phyloP scores from a whole-genome alignment of 441 rosid genomes.

The Isatis lusitanica region DNA sequence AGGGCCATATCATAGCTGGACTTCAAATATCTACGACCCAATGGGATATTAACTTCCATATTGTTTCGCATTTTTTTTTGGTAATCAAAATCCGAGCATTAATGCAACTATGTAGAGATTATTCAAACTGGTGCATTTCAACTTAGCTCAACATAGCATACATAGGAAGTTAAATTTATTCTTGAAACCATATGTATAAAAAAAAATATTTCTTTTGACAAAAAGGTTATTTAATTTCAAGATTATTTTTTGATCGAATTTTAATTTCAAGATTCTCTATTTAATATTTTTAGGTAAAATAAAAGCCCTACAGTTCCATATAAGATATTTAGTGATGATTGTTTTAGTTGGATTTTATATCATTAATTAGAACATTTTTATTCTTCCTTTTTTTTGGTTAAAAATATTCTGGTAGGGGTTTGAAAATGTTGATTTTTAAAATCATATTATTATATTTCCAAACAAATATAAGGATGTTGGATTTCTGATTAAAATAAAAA shows the following conservation, averaged over 20 bases:
- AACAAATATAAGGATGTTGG: background rate
- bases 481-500: conserved; percentile 5
- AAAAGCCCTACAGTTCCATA: too few relatives aligned
- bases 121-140: background rate
- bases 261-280: too few relatives aligned
- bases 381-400: background rate
- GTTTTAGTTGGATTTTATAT: too few relatives aligned
- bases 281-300: too few relatives aligned
- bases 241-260: too few relatives aligned
- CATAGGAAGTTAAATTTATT: background rate
- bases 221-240: too few relatives aligned
- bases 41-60: background rate
- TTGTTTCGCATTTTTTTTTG: too few relatives aligned
- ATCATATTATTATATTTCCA: background rate
- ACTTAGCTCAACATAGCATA: background rate
- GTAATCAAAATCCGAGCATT: background rate
- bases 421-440: background rate
- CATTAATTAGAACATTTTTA: too few relatives aligned
- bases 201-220: too few relatives aligned
- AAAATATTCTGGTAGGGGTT: background rate
- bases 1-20: background rate
- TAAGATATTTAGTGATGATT: too few relatives aligned
- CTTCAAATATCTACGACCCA: background rate
- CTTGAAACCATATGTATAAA: too few relatives aligned
- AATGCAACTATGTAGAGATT: background rate